Percentiles rank a stretch among this genome's conserved stretches.
Evolutionary conservation across 1,284 basidiomycete genomes (phyloP).

Genomic region (Rhodotorula sp.): DNA sequence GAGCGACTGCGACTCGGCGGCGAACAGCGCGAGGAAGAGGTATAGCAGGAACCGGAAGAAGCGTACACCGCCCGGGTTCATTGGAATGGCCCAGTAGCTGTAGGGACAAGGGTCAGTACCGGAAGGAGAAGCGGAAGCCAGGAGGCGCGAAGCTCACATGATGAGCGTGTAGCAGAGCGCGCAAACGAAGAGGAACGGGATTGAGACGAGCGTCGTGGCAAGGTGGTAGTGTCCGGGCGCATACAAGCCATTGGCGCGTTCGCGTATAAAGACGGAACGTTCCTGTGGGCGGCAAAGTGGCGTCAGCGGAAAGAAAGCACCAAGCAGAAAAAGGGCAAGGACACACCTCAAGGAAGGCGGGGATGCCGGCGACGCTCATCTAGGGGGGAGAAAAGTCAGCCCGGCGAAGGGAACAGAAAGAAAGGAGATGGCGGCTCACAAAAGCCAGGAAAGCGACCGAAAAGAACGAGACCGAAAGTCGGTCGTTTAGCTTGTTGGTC

Average conservation of each 20-base stretch:
- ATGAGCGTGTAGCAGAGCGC: constrained; percentile 41
- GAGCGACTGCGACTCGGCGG: constrained; percentile 60
- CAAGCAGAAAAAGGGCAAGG: no score
- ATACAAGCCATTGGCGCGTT: constrained; percentile 50
- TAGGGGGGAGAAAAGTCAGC: background rate
- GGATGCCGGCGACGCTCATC: constrained; percentile 50
- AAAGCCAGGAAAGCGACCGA: constrained; percentile 62
- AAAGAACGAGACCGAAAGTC: constrained; percentile 44
- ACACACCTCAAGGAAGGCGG: constrained; percentile 48
- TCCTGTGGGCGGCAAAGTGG: constrained; percentile 37
- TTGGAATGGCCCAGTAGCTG: constrained; percentile 52
- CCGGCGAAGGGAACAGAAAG: background rate
- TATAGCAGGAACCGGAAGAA: constrained; percentile 61
- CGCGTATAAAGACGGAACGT: constrained; percentile 49
- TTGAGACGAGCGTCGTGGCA: constrained; percentile 47
- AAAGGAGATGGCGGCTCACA: constrained; percentile 37
- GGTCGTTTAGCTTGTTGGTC: constrained; percentile 49
- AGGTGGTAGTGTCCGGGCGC: constrained; percentile 45
- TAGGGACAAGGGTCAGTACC: constrained; percentile 2
- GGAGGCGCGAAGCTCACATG: no score
- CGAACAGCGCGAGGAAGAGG: constrained; percentile 60
- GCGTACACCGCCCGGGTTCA: constrained; percentile 55
- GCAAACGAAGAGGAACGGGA: constrained; percentile 51
- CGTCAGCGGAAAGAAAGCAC: no score
- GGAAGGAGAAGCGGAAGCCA: constrained; percentile 4